Evolutionary conservation across 805 yeast species (phyloP).

Genomic region (Candida dajiaensis): DNA sequence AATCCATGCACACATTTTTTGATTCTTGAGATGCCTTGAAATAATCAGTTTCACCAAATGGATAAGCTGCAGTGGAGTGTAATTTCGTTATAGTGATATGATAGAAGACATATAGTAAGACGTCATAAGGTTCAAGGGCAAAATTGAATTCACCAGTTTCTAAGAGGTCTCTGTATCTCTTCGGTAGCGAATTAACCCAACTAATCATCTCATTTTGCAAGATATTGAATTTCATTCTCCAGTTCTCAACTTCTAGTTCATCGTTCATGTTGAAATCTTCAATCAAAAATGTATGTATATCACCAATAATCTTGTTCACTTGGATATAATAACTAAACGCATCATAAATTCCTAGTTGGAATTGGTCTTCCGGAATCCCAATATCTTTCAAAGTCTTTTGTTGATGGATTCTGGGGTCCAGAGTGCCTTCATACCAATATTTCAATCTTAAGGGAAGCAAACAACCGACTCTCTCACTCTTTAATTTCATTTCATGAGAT

Average conservation of each 20-base stretch:
- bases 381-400: slow-evolving; percentile 3
- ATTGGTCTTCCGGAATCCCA: slow-evolving; percentile 2
- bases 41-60: slow-evolving; percentile 19
- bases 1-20: slow-evolving; percentile 16
- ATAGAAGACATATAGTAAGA: slow-evolving; percentile 17
- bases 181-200: slow-evolving; percentile 18
- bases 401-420: not conserved
- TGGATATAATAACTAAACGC: slow-evolving; percentile 20
- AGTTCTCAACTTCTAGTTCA: slow-evolving; percentile 11
- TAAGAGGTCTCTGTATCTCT: slow-evolving; percentile 6
- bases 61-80: slow-evolving; percentile 20
- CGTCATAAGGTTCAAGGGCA: slow-evolving; percentile 9
- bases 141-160: slow-evolving; percentile 11
- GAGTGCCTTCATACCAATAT: slow-evolving; percentile 11
- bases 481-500: slow-evolving; percentile 20
- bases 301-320: slow-evolving; percentile 18
- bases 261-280: slow-evolving; percentile 18
- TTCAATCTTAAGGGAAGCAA: slow-evolving; percentile 15
- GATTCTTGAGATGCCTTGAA: slow-evolving; percentile 19
- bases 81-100: slow-evolving; percentile 18
- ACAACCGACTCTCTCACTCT: slow-evolving; percentile 12
- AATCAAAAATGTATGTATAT: slow-evolving; percentile 17
- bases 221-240: slow-evolving; percentile 15
- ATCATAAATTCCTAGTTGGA: slow-evolving; percentile 10
- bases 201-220: slow-evolving; percentile 14